Conservation (phyloP, 352 stramenopile species). For the Globisporangium paroecandrum region DNA sequence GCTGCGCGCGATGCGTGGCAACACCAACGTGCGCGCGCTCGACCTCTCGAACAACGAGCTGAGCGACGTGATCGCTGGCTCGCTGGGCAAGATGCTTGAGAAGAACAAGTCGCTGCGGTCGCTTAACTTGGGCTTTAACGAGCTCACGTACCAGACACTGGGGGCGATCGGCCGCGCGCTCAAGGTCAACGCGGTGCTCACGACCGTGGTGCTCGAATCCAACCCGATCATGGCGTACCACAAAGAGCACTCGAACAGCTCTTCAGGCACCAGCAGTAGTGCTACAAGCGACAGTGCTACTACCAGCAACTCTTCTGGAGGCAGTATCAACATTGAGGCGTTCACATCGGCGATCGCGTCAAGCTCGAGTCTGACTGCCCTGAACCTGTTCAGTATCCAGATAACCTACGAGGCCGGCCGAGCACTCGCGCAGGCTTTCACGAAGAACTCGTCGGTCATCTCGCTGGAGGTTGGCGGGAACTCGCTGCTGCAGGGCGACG, state of each 20-base stretch:
- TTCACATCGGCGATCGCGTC: slow-evolving; percentile 37
- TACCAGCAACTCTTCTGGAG: not conserved
- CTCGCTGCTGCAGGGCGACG: slow-evolving; percentile 39
- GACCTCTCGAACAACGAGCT: slow-evolving; percentile 65
- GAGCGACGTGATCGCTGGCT: slow-evolving; percentile 33
- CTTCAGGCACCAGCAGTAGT: not conserved
- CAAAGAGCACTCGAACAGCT: slow-evolving; percentile 19
- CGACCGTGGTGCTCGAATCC: slow-evolving; percentile 53
- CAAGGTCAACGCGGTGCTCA: slow-evolving; percentile 43
- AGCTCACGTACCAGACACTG: slow-evolving; percentile 38
- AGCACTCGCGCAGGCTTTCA: slow-evolving; percentile 36
- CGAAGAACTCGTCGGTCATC: slow-evolving; percentile 47
- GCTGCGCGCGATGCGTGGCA: slow-evolving; percentile 51
- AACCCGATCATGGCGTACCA: slow-evolving; percentile 41
- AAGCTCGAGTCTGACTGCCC: slow-evolving; percentile 38
- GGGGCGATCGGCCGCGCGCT: slow-evolving; percentile 36
- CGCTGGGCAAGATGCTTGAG: slow-evolving; percentile 51
- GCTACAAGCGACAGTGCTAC: not conserved
- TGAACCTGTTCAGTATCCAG: slow-evolving; percentile 63
- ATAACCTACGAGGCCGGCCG: slow-evolving; percentile 49
- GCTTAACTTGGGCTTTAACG: slow-evolving; percentile 60
- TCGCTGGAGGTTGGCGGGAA: slow-evolving; percentile 53
- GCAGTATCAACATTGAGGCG: slow-evolving; percentile 28
- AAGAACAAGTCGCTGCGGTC: slow-evolving; percentile 48
- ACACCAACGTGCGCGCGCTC: slow-evolving; percentile 50